These are phyloP conservation scores for Cercospora nicotianae DNA, from an alignment of 2,329 filamentous ascomycete species.

Conservation along the genomic window DNA sequence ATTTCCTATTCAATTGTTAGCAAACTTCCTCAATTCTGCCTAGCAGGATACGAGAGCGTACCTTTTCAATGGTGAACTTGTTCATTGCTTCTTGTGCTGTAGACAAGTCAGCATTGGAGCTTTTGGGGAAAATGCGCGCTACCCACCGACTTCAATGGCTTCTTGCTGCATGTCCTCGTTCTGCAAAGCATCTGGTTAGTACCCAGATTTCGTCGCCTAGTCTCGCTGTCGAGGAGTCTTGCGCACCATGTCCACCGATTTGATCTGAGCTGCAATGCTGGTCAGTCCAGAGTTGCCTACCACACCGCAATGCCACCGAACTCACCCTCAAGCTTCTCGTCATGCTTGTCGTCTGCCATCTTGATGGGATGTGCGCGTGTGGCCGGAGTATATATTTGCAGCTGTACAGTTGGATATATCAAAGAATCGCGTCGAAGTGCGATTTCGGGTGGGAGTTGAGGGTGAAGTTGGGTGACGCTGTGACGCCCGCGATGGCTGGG, in stretches of 20 bases:
- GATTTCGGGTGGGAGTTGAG: neutral
- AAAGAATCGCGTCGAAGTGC: neutral
- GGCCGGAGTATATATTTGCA: neutral
- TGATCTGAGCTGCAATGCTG: slow-evolving; percentile 74
- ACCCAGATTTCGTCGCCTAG: neutral
- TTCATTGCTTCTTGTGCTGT: slow-evolving; percentile 70
- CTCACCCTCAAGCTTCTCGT: slow-evolving; percentile 70
- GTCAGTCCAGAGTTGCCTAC: slow-evolving; percentile 15
- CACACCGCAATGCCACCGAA: slow-evolving; percentile 31
- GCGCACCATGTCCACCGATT: slow-evolving; percentile 96
- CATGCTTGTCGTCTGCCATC: slow-evolving; percentile 34
- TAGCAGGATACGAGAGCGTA: slow-evolving; percentile 34
- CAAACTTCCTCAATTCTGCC: neutral
- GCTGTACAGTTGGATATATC: neutral
- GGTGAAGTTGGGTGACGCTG: neutral
- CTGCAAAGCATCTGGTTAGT: slow-evolving; percentile 49
- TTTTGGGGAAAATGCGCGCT: neutral
- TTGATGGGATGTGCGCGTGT: slow-evolving; percentile 11
- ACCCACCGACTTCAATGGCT: slow-evolving; percentile 89
- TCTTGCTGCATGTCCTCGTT: slow-evolving; percentile 97
- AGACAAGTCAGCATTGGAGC: slow-evolving; percentile 19
- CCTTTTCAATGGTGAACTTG: slow-evolving; percentile 72
- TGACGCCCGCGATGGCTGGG: slow-evolving; percentile 3
- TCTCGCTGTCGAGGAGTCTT: neutral
- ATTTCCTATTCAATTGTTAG: slow-evolving; percentile 67